A percentile compares a stretch with the other conserved stretches of the same genome.
Evolutionary conservation across 192 early-diverging fungal genomes (phyloP).

Genomic region (Rhizoclosmatium globosum): DNA sequence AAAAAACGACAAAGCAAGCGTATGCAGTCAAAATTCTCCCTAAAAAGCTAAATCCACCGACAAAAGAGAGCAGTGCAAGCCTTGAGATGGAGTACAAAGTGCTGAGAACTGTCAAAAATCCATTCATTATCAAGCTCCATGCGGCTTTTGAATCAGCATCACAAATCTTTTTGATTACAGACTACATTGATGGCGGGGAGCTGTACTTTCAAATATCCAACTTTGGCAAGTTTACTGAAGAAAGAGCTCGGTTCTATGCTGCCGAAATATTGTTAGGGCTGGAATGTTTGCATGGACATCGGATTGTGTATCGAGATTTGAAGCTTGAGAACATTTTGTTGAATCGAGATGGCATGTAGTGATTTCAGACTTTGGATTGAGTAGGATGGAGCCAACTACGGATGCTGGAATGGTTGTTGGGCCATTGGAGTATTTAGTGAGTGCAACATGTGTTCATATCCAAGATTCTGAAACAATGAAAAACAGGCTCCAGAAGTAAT

Average conservation of each 20-base stretch:
- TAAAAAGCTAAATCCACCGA: not conserved
- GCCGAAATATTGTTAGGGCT: slow-evolving; percentile 58
- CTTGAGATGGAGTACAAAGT: slow-evolving; percentile 48
- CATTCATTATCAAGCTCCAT: slow-evolving; percentile 63
- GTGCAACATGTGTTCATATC: not conserved
- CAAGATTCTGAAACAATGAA: not conserved
- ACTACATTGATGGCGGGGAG: slow-evolving; percentile 93
- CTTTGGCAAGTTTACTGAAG: slow-evolving; percentile 59
- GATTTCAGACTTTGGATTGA: slow-evolving; percentile 64
- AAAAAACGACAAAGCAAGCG: slow-evolving; percentile 54
- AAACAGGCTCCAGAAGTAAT: slow-evolving; percentile 61
- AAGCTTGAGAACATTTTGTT: slow-evolving; percentile 68
- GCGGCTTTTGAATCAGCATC: slow-evolving; percentile 59
- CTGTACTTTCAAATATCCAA: slow-evolving; percentile 83
- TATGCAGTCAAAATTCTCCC: slow-evolving; percentile 62
- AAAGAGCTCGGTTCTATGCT: slow-evolving; percentile 56
- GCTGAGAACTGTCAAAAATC: slow-evolving; percentile 54
- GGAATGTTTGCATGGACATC: slow-evolving; percentile 56
- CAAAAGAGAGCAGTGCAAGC: not conserved
- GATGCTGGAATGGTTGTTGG: slow-evolving; percentile 49
- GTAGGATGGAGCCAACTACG: slow-evolving; percentile 45
- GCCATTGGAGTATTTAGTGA: slow-evolving; percentile 61
- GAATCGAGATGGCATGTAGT: slow-evolving; percentile 58
- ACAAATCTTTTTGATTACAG: slow-evolving; percentile 62
- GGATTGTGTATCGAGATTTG: slow-evolving; percentile 63